These are phyloP conservation scores for Talaromyces sp. DNA, from an alignment of 2,329 filamentous ascomycete genomes.

Conservation along the genomic window DNA sequence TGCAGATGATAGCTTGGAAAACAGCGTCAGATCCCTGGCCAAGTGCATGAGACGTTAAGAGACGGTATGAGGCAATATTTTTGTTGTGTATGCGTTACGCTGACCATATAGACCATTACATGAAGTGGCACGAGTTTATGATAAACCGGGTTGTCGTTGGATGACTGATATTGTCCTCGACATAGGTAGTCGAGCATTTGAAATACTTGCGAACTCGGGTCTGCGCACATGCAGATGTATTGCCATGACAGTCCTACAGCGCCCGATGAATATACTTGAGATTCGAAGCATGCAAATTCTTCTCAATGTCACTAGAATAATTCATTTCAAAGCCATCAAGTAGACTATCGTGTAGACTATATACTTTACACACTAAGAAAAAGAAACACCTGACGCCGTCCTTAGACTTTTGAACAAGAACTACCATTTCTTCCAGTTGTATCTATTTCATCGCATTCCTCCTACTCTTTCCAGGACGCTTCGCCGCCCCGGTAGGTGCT, in stretches of 20 bases:
- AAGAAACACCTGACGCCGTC: background rate
- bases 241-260: background rate
- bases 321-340: background rate
- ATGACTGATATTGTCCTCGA: background rate
- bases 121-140: background rate
- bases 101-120: background rate
- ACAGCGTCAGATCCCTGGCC: background rate
- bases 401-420: background rate
- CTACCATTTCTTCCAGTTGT: background rate
- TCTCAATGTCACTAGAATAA: background rate
- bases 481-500: constrained; percentile 25
- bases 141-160: background rate
- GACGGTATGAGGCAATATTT: background rate
- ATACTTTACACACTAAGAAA: background rate
- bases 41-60: background rate
- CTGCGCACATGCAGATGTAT: background rate
- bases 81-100: background rate
- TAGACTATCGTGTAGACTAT: background rate
- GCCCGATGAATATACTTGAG: background rate
- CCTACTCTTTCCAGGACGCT: constrained; percentile 48
- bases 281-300: background rate
- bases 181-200: background rate
- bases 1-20: background rate
- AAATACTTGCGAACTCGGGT: background rate
- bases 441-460: constrained; percentile 27